phyloP scores from a whole-genome alignment of 176 grass and related monocot species.

The Oryza brachyantha region DNA sequence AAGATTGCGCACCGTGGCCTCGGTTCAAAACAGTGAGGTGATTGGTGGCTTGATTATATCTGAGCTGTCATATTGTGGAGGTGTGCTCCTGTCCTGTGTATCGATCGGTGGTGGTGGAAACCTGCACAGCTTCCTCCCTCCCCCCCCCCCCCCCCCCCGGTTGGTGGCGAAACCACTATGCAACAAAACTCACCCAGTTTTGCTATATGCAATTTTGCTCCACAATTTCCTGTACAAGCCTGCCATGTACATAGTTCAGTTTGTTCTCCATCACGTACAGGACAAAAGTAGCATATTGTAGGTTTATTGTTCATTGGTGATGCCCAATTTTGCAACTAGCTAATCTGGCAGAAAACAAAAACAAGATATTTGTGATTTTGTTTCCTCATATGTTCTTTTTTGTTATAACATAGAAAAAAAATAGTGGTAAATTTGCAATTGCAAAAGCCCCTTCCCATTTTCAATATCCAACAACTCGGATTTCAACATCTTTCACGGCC shows the following conservation, averaged over 20 bases:
- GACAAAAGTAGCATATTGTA: not conserved
- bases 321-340: slow-evolving; percentile 3
- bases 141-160: no score
- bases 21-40: not conserved
- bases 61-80: not conserved
- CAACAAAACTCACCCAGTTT: not conserved
- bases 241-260: slow-evolving; percentile 22
- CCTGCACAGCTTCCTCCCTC: not conserved
- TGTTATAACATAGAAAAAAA: no score
- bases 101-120: not conserved
- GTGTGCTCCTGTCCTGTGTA: not conserved
- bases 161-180: not conserved
- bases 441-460: no score
- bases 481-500: no score
- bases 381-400: not conserved
- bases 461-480: no score
- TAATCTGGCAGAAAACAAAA: not conserved
- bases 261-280: slow-evolving; percentile 20
- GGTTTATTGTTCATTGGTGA: not conserved
- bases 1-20: not conserved
- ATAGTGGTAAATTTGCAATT: no score
- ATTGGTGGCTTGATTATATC: slow-evolving; percentile 5
- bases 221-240: not conserved
- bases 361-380: not conserved
- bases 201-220: not conserved